Evolutionary conservation across 208 protist species (phyloP).

Genomic region (Acanthamoeba polyphaga): DNA sequence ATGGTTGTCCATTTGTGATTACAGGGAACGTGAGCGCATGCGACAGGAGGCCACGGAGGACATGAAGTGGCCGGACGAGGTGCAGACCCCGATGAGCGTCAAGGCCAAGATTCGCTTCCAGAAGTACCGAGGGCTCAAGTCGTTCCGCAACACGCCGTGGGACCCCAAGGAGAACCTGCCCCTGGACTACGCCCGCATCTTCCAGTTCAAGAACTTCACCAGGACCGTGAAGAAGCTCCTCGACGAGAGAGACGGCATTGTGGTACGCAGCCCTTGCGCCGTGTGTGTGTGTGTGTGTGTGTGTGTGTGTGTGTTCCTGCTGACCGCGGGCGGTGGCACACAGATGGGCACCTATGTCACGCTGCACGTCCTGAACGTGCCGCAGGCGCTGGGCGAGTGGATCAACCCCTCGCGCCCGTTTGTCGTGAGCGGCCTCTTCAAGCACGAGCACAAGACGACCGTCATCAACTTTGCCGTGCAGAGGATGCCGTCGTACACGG

Average conservation of each 20-base stretch:
- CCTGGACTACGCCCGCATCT: constrained; percentile 91
- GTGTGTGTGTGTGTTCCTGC: background rate
- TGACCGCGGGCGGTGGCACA: background rate
- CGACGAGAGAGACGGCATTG: constrained; percentile 48
- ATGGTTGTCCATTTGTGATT: background rate
- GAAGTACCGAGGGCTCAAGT: constrained; percentile 90
- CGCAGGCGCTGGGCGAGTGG: constrained; percentile 62
- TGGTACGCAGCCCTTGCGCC: background rate
- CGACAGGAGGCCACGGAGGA: constrained; percentile 85
- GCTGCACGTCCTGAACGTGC: constrained; percentile 83
- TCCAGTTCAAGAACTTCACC: constrained; percentile 90
- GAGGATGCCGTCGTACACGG: constrained; percentile 77
- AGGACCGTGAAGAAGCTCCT: constrained; percentile 83
- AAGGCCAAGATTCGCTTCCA: constrained; percentile 88
- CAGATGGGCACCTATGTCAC: constrained; percentile 82
- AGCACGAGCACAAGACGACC: constrained; percentile 91
- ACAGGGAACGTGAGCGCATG: constrained; percentile 77
- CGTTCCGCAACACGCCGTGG: constrained; percentile 90
- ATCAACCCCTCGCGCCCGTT: constrained; percentile 77
- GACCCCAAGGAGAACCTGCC: constrained; percentile 92
- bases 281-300: background rate
- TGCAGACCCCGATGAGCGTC: constrained; percentile 88
- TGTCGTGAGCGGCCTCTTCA: constrained; percentile 85
- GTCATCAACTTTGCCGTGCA: constrained; percentile 90
- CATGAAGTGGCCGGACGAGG: constrained; percentile 91